Conservation (phyloP, 2,329 filamentous ascomycete genomes). For the Sordariomycetes sp. region DNA sequence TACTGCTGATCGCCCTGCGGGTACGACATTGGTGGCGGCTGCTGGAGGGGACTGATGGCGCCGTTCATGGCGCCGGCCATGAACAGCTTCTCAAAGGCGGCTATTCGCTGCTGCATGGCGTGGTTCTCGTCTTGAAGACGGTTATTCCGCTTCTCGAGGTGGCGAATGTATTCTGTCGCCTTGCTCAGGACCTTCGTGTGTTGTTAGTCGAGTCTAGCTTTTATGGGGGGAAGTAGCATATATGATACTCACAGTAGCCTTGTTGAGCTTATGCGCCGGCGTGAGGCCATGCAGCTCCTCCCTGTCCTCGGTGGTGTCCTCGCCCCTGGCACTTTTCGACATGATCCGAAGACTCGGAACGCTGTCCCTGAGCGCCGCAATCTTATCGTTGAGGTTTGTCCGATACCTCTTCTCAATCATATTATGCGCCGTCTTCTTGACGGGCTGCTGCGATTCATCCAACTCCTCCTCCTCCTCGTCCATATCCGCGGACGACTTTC, state of each 20-base stretch:
- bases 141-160: conserved; percentile 84
- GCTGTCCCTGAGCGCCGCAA: conserved; percentile 81
- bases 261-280: conserved; percentile 90
- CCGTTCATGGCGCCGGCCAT: conserved; percentile 63
- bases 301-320: conserved; percentile 61
- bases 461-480: conserved; percentile 46
- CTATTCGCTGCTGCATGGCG: conserved; percentile 66
- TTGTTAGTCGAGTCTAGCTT: background rate
- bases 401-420: conserved; percentile 97
- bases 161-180: conserved; percentile 90
- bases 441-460: conserved; percentile 37
- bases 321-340: conserved; percentile 58
- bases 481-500: conserved; percentile 55
- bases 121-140: conserved; percentile 72
- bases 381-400: conserved; percentile 95
- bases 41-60: conserved; percentile 41
- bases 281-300: conserved; percentile 75
- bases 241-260: conserved; percentile 59
- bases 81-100: conserved; percentile 69
- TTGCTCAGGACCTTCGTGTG: conserved; percentile 65
- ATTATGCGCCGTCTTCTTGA: conserved; percentile 93
- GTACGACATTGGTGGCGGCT: conserved; percentile 42
- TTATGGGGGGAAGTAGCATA: background rate
- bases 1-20: conserved; percentile 24
- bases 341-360: conserved; percentile 83